Base-by-base conservation (phyloP, 2,329 filamentous ascomycete genomes). In the Venturia nashicola region DNA sequence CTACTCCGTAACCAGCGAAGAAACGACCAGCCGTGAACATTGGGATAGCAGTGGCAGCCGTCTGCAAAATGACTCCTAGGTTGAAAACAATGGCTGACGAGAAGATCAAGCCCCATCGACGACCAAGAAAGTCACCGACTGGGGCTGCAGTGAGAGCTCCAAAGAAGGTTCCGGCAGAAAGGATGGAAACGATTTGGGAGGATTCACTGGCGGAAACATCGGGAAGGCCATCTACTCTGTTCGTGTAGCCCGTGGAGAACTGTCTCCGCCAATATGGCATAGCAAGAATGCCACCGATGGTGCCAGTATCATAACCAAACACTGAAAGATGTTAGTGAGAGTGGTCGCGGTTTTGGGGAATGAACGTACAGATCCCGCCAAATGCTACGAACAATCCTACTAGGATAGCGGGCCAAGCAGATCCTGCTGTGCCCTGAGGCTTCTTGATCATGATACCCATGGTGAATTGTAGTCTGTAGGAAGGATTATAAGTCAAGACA, bases 111-210 rank as follows among this genome's bases (percentile, higher is more conserved):
- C 87, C 89, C 73, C 80, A 84, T 70, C 87, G 86, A 73, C 88
- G 86, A 69, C 90, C 90, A 64, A 89, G 84, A 74, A 79, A 82
- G 73, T 94, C 90, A 68, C 89, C 84, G 67, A 92, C 72, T 73
- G 90, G 88, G 80, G 89, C 89, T 65, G 77, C 76, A 43, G 77
- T 74, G n/a, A 91, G 79, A 18, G 88, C 83, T 44, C 89, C 89
- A 67, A 91, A 86, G 75, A 91, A 91, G 40, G 88, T 91, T 65
- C 88, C 88, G 40, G 86, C 86, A 0, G 87, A 90, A 18, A 91
- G 80, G 68, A 91, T 90, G 7, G 88, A 90, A 42, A 89, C 87
- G 65, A 89, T 85, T 48, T 84, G 78, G 0, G 86, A 87, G 51
- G 83, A 69, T 61, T 76, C 66, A 69, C 39, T 27, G 8, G 60